A percentile compares a stretch with the other conserved stretches of the same genome.
Evolutionary conservation across 2,329 filamentous ascomycete species (phyloP).

Genomic region (Ramularia collo-cygni): DNA sequence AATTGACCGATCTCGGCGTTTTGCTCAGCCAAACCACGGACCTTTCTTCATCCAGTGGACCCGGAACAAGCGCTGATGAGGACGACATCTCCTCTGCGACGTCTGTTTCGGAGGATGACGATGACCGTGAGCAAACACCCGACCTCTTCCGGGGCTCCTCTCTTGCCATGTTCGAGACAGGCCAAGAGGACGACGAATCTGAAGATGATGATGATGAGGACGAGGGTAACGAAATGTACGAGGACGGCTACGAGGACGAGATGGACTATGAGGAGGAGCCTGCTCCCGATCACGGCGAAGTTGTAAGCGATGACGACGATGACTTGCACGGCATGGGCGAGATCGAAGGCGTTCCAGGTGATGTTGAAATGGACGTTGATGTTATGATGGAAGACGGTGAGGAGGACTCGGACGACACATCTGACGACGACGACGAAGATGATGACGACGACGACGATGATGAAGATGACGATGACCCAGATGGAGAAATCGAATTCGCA

Average conservation of each 20-base stretch:
- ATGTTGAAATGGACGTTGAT: constrained; percentile 66
- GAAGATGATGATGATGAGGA: constrained; percentile 51
- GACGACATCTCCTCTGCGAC: constrained; percentile 84
- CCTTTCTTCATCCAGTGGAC: constrained; percentile 51
- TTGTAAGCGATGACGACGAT: constrained; percentile 81
- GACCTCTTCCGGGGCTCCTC: constrained; percentile 96
- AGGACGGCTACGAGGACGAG: constrained; percentile 80
- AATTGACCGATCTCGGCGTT: constrained; percentile 80
- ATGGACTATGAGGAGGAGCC: constrained; percentile 91
- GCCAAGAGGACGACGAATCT: constrained; percentile 72
- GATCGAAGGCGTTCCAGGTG: constrained; percentile 57
- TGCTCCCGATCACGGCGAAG: constrained; percentile 72
- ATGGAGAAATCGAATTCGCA: constrained; percentile 49
- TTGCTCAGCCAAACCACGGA: constrained; percentile 76
- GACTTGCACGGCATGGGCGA: constrained; percentile 73
- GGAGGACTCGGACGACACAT: constrained; percentile 50
- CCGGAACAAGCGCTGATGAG: constrained; percentile 62
- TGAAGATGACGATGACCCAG: constrained; percentile 51
- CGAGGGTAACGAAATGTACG: constrained; percentile 83
- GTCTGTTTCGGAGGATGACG: constrained; percentile 70
- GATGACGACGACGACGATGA: constrained; percentile 56
- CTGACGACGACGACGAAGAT: constrained; percentile 50
- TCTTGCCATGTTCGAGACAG: constrained; percentile 85
- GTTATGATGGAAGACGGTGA: constrained; percentile 77
- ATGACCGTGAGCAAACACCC: constrained; percentile 76